phyloP scores from a whole-genome alignment of 495 filamentous ascomycete genomes.

The Venustampulla echinocandica region DNA sequence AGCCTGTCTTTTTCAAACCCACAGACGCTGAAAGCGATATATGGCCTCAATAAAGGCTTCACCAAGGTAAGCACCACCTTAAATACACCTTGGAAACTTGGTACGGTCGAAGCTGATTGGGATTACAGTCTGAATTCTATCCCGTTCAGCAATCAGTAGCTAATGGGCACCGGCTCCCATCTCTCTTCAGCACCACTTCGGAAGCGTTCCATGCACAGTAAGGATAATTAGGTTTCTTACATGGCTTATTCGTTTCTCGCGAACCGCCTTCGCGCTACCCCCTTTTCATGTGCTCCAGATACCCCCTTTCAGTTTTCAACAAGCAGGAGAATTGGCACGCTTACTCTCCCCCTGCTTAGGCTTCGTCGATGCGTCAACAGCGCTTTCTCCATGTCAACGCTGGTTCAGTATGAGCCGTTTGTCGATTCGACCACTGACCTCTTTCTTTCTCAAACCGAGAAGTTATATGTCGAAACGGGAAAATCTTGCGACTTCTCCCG shows the following conservation, averaged over 20 bases:
- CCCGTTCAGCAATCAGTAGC: conserved; percentile 57
- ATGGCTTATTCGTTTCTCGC: too few species aligned
- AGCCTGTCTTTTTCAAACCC: conserved; percentile 46
- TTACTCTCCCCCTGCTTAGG: too few species aligned
- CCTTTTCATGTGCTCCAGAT: too few species aligned
- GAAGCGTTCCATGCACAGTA: conserved; percentile 65
- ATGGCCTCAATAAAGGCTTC: conserved; percentile 77
- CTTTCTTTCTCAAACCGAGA: conserved; percentile 55
- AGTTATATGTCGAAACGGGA: conserved; percentile 44
- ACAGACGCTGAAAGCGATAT: conserved; percentile 59
- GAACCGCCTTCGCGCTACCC: too few species aligned
- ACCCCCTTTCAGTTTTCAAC: too few species aligned
- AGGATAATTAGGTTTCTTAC: too few species aligned
- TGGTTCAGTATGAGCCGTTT: conserved; percentile 67
- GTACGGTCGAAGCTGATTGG: neutral
- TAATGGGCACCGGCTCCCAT: conserved; percentile 55
- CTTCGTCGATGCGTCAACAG: conserved; percentile 61
- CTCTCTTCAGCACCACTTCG: conserved; percentile 71
- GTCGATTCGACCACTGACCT: conserved; percentile 56
- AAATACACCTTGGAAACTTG: neutral
- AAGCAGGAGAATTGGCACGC: too few species aligned
- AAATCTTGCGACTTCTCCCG: conserved; percentile 53
- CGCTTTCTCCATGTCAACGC: conserved; percentile 64
- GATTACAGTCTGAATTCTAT: conserved; percentile 57
- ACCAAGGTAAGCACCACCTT: conserved; percentile 45